These are phyloP conservation scores for Rachicladosporium sp. DNA, from an alignment of 2,329 filamentous ascomycete species.

Conservation along the genomic window DNA sequence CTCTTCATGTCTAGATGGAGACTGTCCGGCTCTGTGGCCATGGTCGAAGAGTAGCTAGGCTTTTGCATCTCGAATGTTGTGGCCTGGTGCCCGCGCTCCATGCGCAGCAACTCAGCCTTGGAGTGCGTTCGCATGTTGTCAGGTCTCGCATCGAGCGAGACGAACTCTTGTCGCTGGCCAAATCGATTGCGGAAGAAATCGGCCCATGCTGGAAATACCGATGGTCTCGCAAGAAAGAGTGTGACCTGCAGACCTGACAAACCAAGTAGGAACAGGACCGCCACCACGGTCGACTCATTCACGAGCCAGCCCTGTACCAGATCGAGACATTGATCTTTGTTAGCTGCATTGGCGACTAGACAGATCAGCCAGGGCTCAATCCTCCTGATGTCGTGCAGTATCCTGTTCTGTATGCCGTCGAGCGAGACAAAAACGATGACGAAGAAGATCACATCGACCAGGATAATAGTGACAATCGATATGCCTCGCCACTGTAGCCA, in stretches of 20 bases:
- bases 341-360: slow-evolving; percentile 43
- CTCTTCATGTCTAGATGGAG: slow-evolving; percentile 7
- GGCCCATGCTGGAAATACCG: slow-evolving; percentile 77
- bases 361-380: slow-evolving; percentile 60
- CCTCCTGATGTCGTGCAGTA: slow-evolving; percentile 42
- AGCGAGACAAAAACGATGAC: slow-evolving; percentile 81
- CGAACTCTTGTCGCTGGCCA: slow-evolving; percentile 62
- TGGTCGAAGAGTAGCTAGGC: slow-evolving; percentile 8
- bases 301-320: slow-evolving; percentile 53
- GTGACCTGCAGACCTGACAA: slow-evolving; percentile 75
- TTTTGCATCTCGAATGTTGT: slow-evolving; percentile 24
- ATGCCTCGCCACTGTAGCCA: slow-evolving; percentile 92
- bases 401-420: slow-evolving; percentile 54
- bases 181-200: slow-evolving; percentile 45
- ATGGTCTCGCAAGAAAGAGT: slow-evolving; percentile 65
- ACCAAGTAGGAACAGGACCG: slow-evolving; percentile 70
- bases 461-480: slow-evolving; percentile 75
- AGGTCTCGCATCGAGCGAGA: slow-evolving; percentile 61
- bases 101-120: slow-evolving; percentile 10
- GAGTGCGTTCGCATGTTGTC: slow-evolving; percentile 13
- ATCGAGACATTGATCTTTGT: slow-evolving; percentile 55
- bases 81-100: slow-evolving; percentile 16
- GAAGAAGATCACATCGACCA: slow-evolving; percentile 88
- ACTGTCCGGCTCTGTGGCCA: slow-evolving; percentile 6
- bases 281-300: slow-evolving; percentile 62